Evolutionary conservation across 495 filamentous ascomycete species (phyloP).

Genomic region (Parathielavia appendiculata): DNA sequence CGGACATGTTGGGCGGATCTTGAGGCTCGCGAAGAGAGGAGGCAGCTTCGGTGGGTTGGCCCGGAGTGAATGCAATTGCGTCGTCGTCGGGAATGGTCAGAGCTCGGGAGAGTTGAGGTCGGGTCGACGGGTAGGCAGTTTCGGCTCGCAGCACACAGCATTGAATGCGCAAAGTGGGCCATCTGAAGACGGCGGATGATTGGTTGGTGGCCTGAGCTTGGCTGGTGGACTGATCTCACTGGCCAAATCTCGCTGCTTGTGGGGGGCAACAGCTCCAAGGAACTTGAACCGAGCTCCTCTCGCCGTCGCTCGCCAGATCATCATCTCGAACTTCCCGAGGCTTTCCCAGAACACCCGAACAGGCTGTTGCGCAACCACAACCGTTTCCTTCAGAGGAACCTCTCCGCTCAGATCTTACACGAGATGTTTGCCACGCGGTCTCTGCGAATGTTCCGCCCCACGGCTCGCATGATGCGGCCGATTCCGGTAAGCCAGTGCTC

Average conservation of each 20-base stretch:
- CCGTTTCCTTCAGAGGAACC: constrained; percentile 18
- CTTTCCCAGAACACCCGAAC: constrained; percentile 15
- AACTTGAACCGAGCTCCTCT: constrained; percentile 20
- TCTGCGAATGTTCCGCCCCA: constrained; percentile 52
- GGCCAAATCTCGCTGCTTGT: constrained; percentile 13
- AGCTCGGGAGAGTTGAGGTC: constrained; percentile 17
- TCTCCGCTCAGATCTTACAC: constrained; percentile 32
- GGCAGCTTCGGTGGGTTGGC: constrained; percentile 17
- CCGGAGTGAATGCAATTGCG: constrained; percentile 7
- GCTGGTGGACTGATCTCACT: constrained; percentile 24
- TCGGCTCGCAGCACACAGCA: constrained; percentile 7
- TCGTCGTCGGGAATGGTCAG: constrained; percentile 16
- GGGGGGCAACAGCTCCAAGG: constrained; percentile 1
- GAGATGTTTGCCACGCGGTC: constrained; percentile 64
- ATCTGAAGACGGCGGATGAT: constrained; percentile 1
- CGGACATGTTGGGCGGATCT: constrained; percentile 62
- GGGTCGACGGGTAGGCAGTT: background rate
- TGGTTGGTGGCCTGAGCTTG: constrained; percentile 16
- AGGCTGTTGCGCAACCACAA: constrained; percentile 12
- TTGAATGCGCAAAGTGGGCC: constrained; percentile 7
- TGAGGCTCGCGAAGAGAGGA: constrained; percentile 14
- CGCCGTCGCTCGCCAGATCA: constrained; percentile 10
- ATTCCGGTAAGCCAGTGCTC: constrained; percentile 63
- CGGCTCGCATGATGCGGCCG: constrained; percentile 63
- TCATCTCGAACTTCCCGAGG: constrained; percentile 16